Percentiles rank a stretch among this genome's conserved stretches.
Evolutionary conservation across 192 early-diverging fungal genomes (phyloP).

Genomic region (Pilaira anomala): DNA sequence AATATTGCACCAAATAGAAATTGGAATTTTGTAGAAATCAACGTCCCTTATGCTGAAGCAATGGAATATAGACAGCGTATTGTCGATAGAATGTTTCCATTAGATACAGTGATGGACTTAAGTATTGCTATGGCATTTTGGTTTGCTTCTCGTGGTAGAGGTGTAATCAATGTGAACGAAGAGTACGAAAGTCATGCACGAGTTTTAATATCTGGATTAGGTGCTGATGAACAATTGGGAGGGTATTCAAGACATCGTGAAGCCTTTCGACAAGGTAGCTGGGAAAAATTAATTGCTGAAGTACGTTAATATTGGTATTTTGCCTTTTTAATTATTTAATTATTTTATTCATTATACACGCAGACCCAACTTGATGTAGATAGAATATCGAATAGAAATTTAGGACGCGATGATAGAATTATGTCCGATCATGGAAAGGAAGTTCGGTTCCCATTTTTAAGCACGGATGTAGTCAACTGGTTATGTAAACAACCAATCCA

Average conservation of each 20-base stretch:
- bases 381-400: slow-evolving; percentile 82
- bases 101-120: slow-evolving; percentile 93
- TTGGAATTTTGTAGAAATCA: slow-evolving; percentile 89
- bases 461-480: slow-evolving; percentile 62
- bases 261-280: slow-evolving; percentile 61
- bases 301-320: slow-evolving; percentile 11
- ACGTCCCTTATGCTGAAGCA: slow-evolving; percentile 78
- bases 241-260: slow-evolving; percentile 88
- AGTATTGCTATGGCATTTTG: slow-evolving; percentile 96
- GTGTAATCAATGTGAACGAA: slow-evolving; percentile 23
- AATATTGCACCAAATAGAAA: slow-evolving; percentile 60
- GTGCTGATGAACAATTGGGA: slow-evolving; percentile 92
- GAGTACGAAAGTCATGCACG: slow-evolving; percentile 65
- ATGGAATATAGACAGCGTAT: slow-evolving; percentile 53
- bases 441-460: slow-evolving; percentile 84
- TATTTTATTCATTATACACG: neutral
- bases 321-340: neutral
- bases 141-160: slow-evolving; percentile 88
- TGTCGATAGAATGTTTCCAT: slow-evolving; percentile 70
- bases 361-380: slow-evolving; percentile 80
- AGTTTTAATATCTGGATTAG: slow-evolving; percentile 84
- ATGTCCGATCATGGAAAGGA: slow-evolving; percentile 84
- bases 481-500: slow-evolving; percentile 69
- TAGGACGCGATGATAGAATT: slow-evolving; percentile 89
- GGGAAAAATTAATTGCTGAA: slow-evolving; percentile 67